Percentiles rank a stretch among this genome's conserved stretches.
These are phyloP conservation scores for Candida broadrunensis DNA, from an alignment of 805 yeast genomes.

Conservation along the genomic window DNA sequence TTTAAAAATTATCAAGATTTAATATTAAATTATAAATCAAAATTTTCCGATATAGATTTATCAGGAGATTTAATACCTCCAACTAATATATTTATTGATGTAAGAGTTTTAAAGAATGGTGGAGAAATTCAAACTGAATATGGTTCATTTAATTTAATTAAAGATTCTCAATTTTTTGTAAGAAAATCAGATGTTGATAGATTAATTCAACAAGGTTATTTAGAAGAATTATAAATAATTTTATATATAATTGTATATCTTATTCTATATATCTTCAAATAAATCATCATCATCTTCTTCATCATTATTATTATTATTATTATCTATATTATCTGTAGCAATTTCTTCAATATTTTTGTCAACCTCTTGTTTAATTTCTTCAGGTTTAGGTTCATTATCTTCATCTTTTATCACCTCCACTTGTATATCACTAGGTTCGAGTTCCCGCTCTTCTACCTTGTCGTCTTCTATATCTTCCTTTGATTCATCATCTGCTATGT, in stretches of 20 bases:
- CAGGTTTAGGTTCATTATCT: neutral
- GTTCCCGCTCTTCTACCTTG: too few relatives aligned
- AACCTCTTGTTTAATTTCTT: too few relatives aligned
- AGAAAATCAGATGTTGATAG: conserved; percentile 93
- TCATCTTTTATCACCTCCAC: too few relatives aligned
- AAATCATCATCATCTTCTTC: conserved; percentile 6
- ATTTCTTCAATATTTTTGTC: neutral
- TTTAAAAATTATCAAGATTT: conserved; percentile 66
- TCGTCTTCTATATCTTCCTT: conserved; percentile 1
- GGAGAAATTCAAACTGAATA: conserved; percentile 98
- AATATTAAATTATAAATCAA: conserved; percentile 72
- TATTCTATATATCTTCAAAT: conserved; percentile 3
- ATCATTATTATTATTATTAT: conserved; percentile 1
- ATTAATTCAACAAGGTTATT: conserved; percentile 87
- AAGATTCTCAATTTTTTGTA: conserved; percentile 92
- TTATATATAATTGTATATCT: neutral
- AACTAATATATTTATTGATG: conserved; percentile 86
- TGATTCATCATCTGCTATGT: neutral
- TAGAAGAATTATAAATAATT: conserved; percentile 59
- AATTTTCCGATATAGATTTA: conserved; percentile 77
- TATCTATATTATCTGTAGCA: neutral
- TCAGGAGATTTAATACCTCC: conserved; percentile 93
- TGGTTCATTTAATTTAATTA: conserved; percentile 89
- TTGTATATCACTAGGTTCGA: neutral
- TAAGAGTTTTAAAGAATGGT: conserved; percentile 87